Evolutionary conservation across 306 rosid species (phyloP).

Genomic region (Trifolium dubium): DNA sequence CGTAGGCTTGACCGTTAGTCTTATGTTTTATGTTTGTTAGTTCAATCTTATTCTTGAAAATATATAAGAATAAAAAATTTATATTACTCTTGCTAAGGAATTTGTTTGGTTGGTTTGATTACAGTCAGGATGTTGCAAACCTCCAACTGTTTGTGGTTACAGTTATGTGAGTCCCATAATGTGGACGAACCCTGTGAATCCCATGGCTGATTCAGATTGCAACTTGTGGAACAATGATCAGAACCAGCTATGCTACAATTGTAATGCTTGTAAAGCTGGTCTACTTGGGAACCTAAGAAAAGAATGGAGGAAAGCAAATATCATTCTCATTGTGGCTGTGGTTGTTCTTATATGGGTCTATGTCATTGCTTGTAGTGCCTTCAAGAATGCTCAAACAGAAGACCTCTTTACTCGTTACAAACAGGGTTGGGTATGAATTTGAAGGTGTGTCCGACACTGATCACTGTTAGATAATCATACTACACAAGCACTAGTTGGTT

Average conservation of each 20-base stretch:
- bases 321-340: conserved; percentile 75
- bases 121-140: conserved; percentile 97
- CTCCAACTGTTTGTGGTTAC: conserved; percentile 80
- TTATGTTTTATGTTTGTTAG: background rate
- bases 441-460: background rate
- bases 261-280: conserved; percentile 93
- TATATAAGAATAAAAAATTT: background rate
- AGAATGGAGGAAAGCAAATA: conserved; percentile 89
- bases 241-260: conserved; percentile 76
- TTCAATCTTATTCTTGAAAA: background rate
- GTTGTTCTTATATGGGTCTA: conserved; percentile 80
- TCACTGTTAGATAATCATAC: background rate
- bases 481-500: background rate
- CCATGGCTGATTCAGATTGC: conserved; percentile 79
- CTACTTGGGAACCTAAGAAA: conserved; percentile 77
- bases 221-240: conserved; percentile 87
- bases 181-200: conserved; percentile 78
- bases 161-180: conserved; percentile 69
- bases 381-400: conserved; percentile 88
- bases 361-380: conserved; percentile 88
- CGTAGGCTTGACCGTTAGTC: background rate
- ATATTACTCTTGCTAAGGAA: background rate
- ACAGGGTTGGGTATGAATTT: conserved; percentile 76
- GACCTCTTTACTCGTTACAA: conserved; percentile 83
- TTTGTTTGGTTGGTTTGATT: conserved; percentile 22